Conservation (phyloP, 805 yeast species). For the Candida mattraensis region DNA sequence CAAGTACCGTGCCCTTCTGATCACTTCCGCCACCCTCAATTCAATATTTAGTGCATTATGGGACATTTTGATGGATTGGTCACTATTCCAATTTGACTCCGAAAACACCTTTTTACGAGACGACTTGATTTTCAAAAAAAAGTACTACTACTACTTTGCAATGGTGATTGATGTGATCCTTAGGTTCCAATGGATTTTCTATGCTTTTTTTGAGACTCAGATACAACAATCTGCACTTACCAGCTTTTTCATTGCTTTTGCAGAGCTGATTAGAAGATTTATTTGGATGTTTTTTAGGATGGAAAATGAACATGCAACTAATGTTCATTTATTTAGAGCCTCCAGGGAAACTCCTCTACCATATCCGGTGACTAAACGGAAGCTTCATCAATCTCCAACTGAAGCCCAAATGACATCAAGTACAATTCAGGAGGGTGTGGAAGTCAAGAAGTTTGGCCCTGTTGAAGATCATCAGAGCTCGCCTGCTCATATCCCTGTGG, state of each 20-base stretch:
- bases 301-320: conserved; percentile 95
- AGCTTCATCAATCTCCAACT: neutral
- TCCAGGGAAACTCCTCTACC: conserved; percentile 87
- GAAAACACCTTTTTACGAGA: conserved; percentile 63
- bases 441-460: no score
- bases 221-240: conserved; percentile 87
- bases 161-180: conserved; percentile 71
- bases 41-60: conserved; percentile 69
- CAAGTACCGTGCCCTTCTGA: conserved; percentile 55
- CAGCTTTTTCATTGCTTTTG: conserved; percentile 77
- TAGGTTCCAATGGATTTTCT: conserved; percentile 91
- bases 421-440: no score
- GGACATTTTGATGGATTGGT: conserved; percentile 98
- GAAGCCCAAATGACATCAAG: no score
- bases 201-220: conserved; percentile 71
- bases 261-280: conserved; percentile 80
- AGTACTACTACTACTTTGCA: conserved; percentile 68
- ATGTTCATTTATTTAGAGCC: conserved; percentile 82
- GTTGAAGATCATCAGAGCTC: neutral
- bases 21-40: conserved; percentile 72
- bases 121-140: conserved; percentile 61
- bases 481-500: neutral
- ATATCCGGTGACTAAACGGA: conserved; percentile 46
- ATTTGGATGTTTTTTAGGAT: conserved; percentile 91
- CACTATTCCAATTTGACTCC: conserved; percentile 68